phyloP scores from a whole-genome alignment of 2,329 filamentous ascomycete species.

The Bisporella sp. region DNA sequence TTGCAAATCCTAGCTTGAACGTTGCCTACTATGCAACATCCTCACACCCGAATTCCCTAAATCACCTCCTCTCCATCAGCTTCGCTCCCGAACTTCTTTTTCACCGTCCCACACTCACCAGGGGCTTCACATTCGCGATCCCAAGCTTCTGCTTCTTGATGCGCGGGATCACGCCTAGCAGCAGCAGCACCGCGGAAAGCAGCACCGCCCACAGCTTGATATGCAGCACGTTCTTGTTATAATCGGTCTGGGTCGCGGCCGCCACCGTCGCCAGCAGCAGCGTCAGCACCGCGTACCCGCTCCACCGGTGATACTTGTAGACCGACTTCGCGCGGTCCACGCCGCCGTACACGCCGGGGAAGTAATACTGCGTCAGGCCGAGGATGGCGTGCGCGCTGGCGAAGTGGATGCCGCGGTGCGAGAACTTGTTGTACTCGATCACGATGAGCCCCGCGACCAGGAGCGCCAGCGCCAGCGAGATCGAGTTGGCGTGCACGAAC shows the following conservation, averaged over 20 bases:
- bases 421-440: conserved; percentile 80
- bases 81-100: no score
- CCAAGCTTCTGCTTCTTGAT: conserved; percentile 81
- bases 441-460: conserved; percentile 58
- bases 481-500: conserved; percentile 61
- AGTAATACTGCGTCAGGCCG: conserved; percentile 76
- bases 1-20: no score
- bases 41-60: no score
- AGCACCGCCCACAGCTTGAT: conserved; percentile 73
- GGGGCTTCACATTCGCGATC: not conserved
- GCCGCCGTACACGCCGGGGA: conserved; percentile 68
- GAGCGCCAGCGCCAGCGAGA: conserved; percentile 46
- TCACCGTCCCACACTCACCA: not conserved
- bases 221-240: conserved; percentile 58
- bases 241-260: conserved; percentile 71
- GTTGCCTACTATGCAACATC: no score
- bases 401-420: conserved; percentile 63
- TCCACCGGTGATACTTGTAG: conserved; percentile 83
- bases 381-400: conserved; percentile 75
- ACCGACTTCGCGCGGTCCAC: conserved; percentile 71
- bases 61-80: no score
- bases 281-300: conserved; percentile 67
- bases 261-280: conserved; percentile 68
- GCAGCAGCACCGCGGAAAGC: conserved; percentile 56
- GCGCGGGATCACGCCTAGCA: conserved; percentile 68